phyloP scores from a whole-genome alignment of 2,329 filamentous ascomycete genomes.

The Colletotrichum sp. region DNA sequence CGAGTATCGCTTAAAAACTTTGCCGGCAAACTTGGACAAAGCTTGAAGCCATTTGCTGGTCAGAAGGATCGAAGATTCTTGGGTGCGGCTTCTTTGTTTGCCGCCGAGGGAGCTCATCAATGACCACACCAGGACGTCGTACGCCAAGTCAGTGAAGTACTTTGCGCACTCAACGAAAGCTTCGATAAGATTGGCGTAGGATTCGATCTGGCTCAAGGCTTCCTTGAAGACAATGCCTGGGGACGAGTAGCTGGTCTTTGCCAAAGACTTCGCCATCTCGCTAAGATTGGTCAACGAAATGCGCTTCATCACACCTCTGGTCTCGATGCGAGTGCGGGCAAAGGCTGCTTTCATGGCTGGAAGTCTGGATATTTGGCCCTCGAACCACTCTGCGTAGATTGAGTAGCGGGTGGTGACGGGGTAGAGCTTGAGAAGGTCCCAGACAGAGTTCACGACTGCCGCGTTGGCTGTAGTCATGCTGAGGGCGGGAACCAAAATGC shows the following conservation, averaged over 20 bases:
- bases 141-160: constrained; percentile 91
- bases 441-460: constrained; percentile 84
- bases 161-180: constrained; percentile 93
- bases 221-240: constrained; percentile 92
- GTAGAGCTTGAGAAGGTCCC: constrained; percentile 80
- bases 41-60: constrained; percentile 94
- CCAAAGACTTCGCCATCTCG: constrained; percentile 85
- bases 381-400: constrained; percentile 94
- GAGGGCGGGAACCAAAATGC: constrained; percentile 85
- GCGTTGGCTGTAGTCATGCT: constrained; percentile 88
- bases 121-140: constrained; percentile 93
- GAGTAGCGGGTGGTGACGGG: constrained; percentile 79
- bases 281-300: constrained; percentile 87
- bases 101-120: constrained; percentile 75
- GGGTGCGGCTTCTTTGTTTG: constrained; percentile 67
- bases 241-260: constrained; percentile 90
- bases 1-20: constrained; percentile 85
- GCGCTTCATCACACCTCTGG: constrained; percentile 85
- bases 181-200: constrained; percentile 93
- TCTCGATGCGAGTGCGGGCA: constrained; percentile 77
- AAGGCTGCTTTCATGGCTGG: constrained; percentile 83
- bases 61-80: constrained; percentile 68
- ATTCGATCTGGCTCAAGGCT: constrained; percentile 88
- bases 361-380: constrained; percentile 75
- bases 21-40: constrained; percentile 87